Base-by-base conservation (phyloP, 176 grass and related monocot genomes). In the Aegilops tauschii region DNA sequence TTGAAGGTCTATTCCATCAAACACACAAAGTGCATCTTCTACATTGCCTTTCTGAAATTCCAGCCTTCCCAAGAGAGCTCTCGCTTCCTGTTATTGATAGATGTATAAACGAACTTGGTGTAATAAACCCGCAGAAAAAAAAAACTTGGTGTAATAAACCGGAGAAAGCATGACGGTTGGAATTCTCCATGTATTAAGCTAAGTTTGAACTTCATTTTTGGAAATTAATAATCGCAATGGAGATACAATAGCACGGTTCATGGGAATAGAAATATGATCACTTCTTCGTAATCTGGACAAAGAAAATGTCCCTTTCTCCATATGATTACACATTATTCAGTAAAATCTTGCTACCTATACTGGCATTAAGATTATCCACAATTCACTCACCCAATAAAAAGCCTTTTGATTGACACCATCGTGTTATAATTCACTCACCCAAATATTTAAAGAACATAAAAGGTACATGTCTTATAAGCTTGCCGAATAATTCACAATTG, bases 1-100 rank as follows among this genome's bases (percentile, higher is more conserved):
- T 63, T 98, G 92, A 80, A 96, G 92, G 56, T 98, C 93, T 69
- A 98, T 96, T 77, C 96, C 93, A 66, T 98, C 92, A 39, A 98
- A 96, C 5, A 98, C 93, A n/a, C 92, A 73, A 34, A 96, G 84
- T 31, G 96, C 96, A 76, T 77, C 92, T 88, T 98, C 96, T 21
- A 98, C 90, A 59, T 98, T 96, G 61, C 96, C 96, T 75, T 91
- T 95, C 62, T 98, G 96, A 86, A 91, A 98, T 84, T 98, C 96
- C 25, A 98, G 62, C 35, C 96, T 90, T 42, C 96, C 93, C 13
- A 98, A 85, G 13, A 98, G 90, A 73, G 92, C 96, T 84, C 93
- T 93, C 9, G 96, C 87, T 94, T 98, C 96, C 96, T 98, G 14
- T 21, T 32, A 80, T 37, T 1, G 36, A 59, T 45, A 49, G 10